Evolutionary conservation across 2,329 filamentous ascomycete genomes (phyloP), one percentile per base, ranked within the genome.

Genomic region (Piedraia hortae): DNA sequence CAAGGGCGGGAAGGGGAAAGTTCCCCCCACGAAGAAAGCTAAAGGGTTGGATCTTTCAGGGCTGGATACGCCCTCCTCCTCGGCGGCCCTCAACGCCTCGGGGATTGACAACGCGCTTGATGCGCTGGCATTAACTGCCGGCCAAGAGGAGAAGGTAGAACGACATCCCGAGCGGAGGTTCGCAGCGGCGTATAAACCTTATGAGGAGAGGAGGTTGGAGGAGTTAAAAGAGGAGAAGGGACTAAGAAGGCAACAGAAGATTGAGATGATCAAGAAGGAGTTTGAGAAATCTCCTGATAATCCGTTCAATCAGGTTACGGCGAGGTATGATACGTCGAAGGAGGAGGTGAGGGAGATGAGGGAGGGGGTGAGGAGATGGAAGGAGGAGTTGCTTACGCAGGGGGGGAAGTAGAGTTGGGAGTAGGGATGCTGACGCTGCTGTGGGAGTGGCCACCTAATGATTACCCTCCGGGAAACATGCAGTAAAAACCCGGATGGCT

Each of bases 271-370:
- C 33, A 50, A 62, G 30, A 88, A 89, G 55, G 85, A 93, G 51
- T 97, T 93, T 45, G 72, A 89, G 47, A 88, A 77, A 55, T 73
- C 72, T 38, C 69, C 74, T 2, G 82, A 93, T 36, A 97, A 97
- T 45, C 85, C 85, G 8, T 85, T 89, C 51, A 90, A 90, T 50
- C 75, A 89, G 50, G 66, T 69, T 9, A 62, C 54, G 22, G 73
- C 65, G 2, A 46, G 54, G 3, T 88, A 77, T 48, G 74, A 97
- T 46, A 62, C 74, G 24, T 61, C 58, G 11, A 70, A 62, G 46
- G 74, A 77, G 3, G 82, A 97, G 37, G 37, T 90, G 19, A 54
- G 54, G 21, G 55, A 61, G 21, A 48, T 80, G 26, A 61, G 63
- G 18, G 45, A 56, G 24, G 29, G 31, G 10, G 37, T 37, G 34